Conservation (phyloP, 2,329 filamentous ascomycete genomes). For the Bipolaris gigantea region DNA sequence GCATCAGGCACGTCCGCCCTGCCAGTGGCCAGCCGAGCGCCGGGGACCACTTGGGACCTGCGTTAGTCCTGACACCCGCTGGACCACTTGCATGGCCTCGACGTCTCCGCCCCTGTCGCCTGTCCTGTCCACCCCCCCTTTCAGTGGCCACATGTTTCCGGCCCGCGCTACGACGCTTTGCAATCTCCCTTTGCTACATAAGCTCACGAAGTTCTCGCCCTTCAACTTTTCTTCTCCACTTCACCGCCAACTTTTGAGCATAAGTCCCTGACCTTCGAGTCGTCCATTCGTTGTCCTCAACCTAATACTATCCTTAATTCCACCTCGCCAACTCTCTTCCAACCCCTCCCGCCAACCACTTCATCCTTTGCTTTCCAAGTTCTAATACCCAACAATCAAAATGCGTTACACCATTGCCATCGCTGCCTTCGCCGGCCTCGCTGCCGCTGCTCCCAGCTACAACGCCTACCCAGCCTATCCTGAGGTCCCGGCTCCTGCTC, state of each 20-base stretch:
- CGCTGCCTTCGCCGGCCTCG: slow-evolving; percentile 39
- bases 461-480: slow-evolving; percentile 23
- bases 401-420: slow-evolving; percentile 45
- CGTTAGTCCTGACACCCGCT: slow-evolving; percentile 37
- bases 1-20: slow-evolving; percentile 27
- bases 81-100: slow-evolving; percentile 35
- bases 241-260: slow-evolving; percentile 44
- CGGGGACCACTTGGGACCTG: slow-evolving; percentile 40
- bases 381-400: slow-evolving; percentile 41
- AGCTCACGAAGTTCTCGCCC: slow-evolving; percentile 26
- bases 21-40: slow-evolving; percentile 31
- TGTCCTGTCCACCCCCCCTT: slow-evolving; percentile 34
- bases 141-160: slow-evolving; percentile 38
- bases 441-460: slow-evolving; percentile 37
- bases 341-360: slow-evolving; percentile 13
- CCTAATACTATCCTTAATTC: slow-evolving; percentile 46
- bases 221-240: slow-evolving; percentile 32
- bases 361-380: slow-evolving; percentile 30
- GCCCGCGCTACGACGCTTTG: slow-evolving; percentile 39
- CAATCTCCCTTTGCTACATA: slow-evolving; percentile 47
- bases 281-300: slow-evolving; percentile 48
- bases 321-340: slow-evolving; percentile 20
- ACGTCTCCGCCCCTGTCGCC: slow-evolving; percentile 32
- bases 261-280: slow-evolving; percentile 46
- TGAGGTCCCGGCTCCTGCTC: not conserved